Conservation (phyloP, 306 rosid species). For the Malus fusca region DNA sequence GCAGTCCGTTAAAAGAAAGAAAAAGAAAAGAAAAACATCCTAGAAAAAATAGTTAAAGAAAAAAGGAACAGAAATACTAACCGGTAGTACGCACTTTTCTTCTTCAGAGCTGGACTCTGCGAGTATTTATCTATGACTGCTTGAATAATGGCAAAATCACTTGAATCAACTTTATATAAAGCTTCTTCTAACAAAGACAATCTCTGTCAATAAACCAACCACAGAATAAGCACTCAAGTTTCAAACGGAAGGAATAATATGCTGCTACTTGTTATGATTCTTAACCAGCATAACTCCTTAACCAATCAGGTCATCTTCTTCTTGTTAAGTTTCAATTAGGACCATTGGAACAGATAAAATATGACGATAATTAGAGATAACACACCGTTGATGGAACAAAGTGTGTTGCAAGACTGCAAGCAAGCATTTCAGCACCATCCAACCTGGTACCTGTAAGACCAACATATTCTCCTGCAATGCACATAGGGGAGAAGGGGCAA, state of each 20-base stretch:
- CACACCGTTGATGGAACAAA: constrained; percentile 67
- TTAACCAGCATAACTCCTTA: background rate
- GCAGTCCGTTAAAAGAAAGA: background rate
- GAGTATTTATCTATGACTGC: constrained; percentile 52
- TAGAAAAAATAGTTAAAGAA: background rate
- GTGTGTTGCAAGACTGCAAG: constrained; percentile 94
- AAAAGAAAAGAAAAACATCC: background rate
- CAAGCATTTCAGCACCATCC: constrained; percentile 97
- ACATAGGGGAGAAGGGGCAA: constrained; percentile 8
- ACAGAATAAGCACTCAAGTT: constrained; percentile 2
- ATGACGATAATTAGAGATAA: constrained; percentile 4
- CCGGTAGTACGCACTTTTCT: constrained; percentile 56
- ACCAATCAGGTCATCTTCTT: background rate
- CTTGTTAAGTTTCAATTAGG: background rate
- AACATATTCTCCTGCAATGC: constrained; percentile 82
- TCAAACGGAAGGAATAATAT: background rate
- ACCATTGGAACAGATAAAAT: background rate
- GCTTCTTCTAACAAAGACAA: constrained; percentile 66
- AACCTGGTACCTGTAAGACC: constrained; percentile 87
- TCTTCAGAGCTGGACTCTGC: constrained; percentile 45
- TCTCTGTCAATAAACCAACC: constrained; percentile 41
- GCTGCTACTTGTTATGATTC: background rate
- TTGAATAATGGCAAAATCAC: constrained; percentile 45
- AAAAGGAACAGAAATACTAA: constrained; percentile 20
- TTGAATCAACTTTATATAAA: constrained; percentile 44